Base-by-base conservation (phyloP, 2,329 filamentous ascomycete species). In the Onygenales sp. region DNA sequence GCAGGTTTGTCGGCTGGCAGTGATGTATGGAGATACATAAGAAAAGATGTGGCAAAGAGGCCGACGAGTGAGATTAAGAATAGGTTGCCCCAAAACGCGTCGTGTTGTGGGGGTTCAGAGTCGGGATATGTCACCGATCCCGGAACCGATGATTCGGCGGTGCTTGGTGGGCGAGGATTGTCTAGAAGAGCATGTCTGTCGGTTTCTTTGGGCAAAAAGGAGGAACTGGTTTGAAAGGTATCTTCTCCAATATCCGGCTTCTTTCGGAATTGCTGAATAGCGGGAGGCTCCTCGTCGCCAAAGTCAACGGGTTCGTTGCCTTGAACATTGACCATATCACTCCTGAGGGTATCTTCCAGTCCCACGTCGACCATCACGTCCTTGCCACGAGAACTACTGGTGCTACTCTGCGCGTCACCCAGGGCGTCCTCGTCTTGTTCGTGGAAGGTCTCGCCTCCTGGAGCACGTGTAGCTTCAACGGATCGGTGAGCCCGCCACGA, bases 41-140 rank as follows among this genome's bases (percentile, higher is more conserved):
- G 78, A 58, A 95, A 84, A 63, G 90, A 94, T 0, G 90, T 92
- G 10, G 92, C 87, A 63, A 97, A 81, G 64, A 97, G 80, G 40
- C 86, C 86, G 45, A 88, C 90, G 51, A 95, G 74, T 36, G 84
- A 84, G 62, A 97, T 93, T 47, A 95, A 73, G 67, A 91, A 98
- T 43, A 96, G 77, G 71, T 88, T 91, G 3, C 87, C 88, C 78
- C 93, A 98, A 71, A 97, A 95, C 4, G 85, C 78, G 68, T 98
- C 93, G 67, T 97, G 89, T 49, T 81, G 79, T 55, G 89, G 89
- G 21, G 87, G 79, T 63, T 91, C 86, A 49, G 79, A 78, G 42
- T 84, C 78, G 4, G 81, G 74, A 9, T 79, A 73, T 27, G 81
- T 75, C 34, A 83, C 75, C 0, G 80, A 75, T 31, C 77, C 75